Percentiles rank a stretch among this genome's conserved stretches.
Evolutionary conservation across 345 rosid species (phyloP).

Genomic region (Capsella bursapastoris): DNA sequence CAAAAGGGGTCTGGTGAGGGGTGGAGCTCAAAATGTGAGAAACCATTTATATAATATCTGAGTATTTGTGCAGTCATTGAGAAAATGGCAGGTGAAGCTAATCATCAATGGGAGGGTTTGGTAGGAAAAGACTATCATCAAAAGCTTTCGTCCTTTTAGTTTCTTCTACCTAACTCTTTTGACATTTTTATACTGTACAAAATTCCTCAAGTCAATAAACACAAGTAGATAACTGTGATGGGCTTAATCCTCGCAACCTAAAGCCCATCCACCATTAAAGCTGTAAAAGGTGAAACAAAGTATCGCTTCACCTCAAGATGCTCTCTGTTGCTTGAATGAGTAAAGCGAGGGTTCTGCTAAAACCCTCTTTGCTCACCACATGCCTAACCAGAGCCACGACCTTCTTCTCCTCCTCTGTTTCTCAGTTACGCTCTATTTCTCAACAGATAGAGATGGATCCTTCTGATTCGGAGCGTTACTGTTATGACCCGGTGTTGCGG

Average conservation of each 20-base stretch:
- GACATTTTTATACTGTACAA: neutral
- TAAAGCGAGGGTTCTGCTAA: conserved; percentile 60
- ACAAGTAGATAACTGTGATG: neutral
- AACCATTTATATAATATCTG: neutral
- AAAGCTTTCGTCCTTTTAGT: neutral
- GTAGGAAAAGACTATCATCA: conserved; percentile 20
- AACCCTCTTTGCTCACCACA: conserved; percentile 37
- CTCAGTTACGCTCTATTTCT: conserved; percentile 13
- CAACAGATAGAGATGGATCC: conserved; percentile 55
- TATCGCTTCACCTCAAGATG: neutral
- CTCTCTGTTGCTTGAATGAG: conserved; percentile 50
- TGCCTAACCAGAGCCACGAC: conserved; percentile 30
- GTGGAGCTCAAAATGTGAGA: conserved; percentile 8
- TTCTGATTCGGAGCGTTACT: conserved; percentile 68
- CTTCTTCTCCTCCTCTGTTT: conserved; percentile 43
- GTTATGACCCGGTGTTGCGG: conserved; percentile 67
- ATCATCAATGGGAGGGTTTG: conserved; percentile 30
- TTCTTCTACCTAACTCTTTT: conserved; percentile 27
- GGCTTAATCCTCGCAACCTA: neutral
- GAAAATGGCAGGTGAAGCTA: conserved; percentile 39
- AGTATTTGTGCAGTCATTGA: conserved; percentile 7
- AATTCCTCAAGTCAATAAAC: neutral
- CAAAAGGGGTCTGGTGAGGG: conserved; percentile 28
- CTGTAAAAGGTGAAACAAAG: neutral
- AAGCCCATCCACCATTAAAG: conserved; percentile 35